A percentile compares a stretch with the other conserved stretches of the same genome.
Conservation (phyloP, 2,329 filamentous ascomycete genomes). For the Fusarium sp. region DNA sequence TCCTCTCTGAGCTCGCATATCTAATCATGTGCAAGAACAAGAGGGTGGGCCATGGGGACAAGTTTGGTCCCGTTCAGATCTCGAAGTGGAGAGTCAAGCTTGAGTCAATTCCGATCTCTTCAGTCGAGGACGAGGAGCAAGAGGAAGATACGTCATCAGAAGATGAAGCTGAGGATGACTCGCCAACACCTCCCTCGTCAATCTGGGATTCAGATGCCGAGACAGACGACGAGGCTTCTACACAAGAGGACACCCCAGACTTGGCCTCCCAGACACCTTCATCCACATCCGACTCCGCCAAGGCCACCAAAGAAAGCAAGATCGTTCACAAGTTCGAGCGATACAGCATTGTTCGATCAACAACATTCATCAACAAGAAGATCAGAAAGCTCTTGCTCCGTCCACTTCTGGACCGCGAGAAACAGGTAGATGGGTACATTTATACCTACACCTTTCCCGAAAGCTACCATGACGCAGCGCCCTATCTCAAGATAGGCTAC, state of each 20-base stretch:
- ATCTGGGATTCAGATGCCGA: background rate
- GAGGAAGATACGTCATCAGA: background rate
- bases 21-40: conserved; percentile 36
- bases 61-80: background rate
- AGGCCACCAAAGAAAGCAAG: background rate
- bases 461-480: conserved; percentile 21
- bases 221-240: background rate
- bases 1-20: conserved; percentile 25
- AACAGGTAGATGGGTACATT: conserved; percentile 26
- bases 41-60: background rate
- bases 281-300: background rate
- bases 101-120: background rate
- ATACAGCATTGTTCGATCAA: conserved; percentile 16
- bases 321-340: conserved; percentile 31
- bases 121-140: conserved; percentile 18
- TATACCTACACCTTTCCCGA: conserved; percentile 44
- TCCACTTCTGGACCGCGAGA: background rate
- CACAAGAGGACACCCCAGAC: background rate
- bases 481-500: conserved; percentile 49
- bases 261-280: background rate
- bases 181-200: background rate
- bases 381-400: conserved; percentile 31
- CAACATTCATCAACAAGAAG: conserved; percentile 24
- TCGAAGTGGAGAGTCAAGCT: conserved; percentile 29
- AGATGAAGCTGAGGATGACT: background rate